Evolutionary conservation across 306 rosid species (phyloP).

Genomic region (Delonix regia): DNA sequence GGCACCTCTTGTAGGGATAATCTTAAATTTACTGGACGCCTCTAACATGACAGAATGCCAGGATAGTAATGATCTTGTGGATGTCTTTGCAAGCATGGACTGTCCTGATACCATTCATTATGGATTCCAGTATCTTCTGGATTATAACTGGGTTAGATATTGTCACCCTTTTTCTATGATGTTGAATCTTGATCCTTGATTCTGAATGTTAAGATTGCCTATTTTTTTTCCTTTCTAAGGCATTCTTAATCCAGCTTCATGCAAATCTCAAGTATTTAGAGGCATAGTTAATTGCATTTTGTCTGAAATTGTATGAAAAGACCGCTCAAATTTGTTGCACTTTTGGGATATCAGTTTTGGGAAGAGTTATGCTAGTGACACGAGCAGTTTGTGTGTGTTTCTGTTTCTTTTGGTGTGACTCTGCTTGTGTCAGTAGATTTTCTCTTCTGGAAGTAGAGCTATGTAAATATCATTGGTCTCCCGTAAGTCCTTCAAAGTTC

Average conservation of each 20-base stretch:
- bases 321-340: neutral
- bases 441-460: neutral
- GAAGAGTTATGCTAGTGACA: neutral
- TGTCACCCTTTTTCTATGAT: conserved; percentile 18
- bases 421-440: neutral
- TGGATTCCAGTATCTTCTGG: conserved; percentile 86
- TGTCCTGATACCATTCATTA: conserved; percentile 76
- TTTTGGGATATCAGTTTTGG: conserved; percentile 4
- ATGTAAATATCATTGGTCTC: neutral
- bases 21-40: conserved; percentile 83
- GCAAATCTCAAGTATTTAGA: conserved; percentile 3
- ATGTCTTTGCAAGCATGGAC: conserved; percentile 89
- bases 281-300: neutral
- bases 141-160: conserved; percentile 86
- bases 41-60: conserved; percentile 54
- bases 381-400: neutral
- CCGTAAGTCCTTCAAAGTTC: neutral
- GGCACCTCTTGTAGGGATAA: conserved; percentile 91
- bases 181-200: conserved; percentile 20
- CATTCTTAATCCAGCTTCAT: neutral
- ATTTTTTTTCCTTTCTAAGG: conserved; percentile 13
- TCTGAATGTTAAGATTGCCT: conserved; percentile 9
- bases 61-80: conserved; percentile 74
- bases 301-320: neutral
- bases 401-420: neutral